Conservation (phyloP, 2,329 filamentous ascomycete species). For the Pseudocercospora cruenta region DNA sequence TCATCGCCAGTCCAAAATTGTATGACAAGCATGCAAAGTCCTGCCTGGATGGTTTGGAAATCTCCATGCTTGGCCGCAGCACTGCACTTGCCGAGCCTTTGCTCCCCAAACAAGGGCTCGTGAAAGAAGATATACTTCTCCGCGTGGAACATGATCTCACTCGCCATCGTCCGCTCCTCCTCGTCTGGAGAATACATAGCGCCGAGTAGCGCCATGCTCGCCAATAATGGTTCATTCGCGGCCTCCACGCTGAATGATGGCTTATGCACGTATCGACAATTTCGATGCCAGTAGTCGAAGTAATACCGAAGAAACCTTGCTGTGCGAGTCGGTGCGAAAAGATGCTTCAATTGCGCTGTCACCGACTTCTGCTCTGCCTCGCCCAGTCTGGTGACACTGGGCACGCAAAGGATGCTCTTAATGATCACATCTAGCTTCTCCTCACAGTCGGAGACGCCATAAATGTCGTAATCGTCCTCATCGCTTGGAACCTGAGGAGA, state of each 20-base stretch:
- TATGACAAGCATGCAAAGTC: slow-evolving; percentile 12
- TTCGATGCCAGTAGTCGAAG: slow-evolving; percentile 17
- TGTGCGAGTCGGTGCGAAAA: slow-evolving; percentile 1
- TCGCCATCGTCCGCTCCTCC: slow-evolving; percentile 13
- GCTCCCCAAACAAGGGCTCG: neutral
- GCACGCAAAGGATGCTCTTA: neutral
- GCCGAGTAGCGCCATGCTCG: slow-evolving; percentile 11
- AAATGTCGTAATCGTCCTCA: neutral
- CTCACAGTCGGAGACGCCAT: slow-evolving; percentile 5
- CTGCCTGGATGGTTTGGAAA: slow-evolving; percentile 12
- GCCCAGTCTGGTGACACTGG: neutral
- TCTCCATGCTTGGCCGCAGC: neutral
- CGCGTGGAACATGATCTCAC: slow-evolving; percentile 11
- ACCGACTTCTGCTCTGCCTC: neutral
- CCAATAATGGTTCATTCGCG: slow-evolving; percentile 2
- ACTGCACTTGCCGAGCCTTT: neutral
- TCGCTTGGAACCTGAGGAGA: neutral
- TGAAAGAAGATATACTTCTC: slow-evolving; percentile 14
- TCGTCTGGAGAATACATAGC: slow-evolving; percentile 19
- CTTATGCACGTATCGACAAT: slow-evolving; percentile 11
- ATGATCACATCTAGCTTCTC: neutral
- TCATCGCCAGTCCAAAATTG: slow-evolving; percentile 16
- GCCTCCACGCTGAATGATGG: slow-evolving; percentile 10
- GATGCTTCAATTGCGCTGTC: slow-evolving; percentile 5
- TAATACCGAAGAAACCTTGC: slow-evolving; percentile 12